These are phyloP conservation scores for Monilinia laxa DNA, from an alignment of 2,329 filamentous ascomycete genomes.

Conservation along the genomic window DNA sequence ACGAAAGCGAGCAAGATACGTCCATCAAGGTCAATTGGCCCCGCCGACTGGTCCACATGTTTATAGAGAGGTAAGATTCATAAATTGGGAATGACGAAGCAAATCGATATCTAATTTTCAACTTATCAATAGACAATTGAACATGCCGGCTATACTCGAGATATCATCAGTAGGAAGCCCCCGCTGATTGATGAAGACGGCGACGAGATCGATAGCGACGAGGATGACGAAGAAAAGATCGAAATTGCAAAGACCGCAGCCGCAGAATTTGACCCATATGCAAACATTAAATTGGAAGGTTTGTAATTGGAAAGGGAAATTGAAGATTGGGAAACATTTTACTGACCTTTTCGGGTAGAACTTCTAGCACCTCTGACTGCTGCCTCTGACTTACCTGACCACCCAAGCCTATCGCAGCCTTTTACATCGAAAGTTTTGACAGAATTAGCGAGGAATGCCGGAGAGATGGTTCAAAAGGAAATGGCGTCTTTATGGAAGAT, in stretches of 20 bases:
- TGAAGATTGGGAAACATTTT: neutral
- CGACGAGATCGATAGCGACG: constrained; percentile 71
- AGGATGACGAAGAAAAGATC: constrained; percentile 62
- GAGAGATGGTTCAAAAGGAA: constrained; percentile 72
- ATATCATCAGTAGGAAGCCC: constrained; percentile 73
- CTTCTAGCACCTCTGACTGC: constrained; percentile 74
- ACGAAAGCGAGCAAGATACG: constrained; percentile 71
- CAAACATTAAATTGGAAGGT: constrained; percentile 70
- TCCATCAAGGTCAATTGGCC: constrained; percentile 68
- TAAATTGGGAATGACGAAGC: neutral
- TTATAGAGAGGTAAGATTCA: constrained; percentile 64
- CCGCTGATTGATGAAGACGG: constrained; percentile 74
- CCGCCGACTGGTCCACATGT: constrained; percentile 63
- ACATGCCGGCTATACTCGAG: constrained; percentile 69
- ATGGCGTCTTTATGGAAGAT: constrained; percentile 70
- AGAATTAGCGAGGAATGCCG: constrained; percentile 67
- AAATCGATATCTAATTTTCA: neutral
- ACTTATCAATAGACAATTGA: constrained; percentile 59
- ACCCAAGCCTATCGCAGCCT: constrained; percentile 71
- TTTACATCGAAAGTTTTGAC: constrained; percentile 73
- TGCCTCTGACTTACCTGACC: constrained; percentile 70
- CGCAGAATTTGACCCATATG: constrained; percentile 73
- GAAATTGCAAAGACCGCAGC: constrained; percentile 57
- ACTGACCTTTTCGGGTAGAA: constrained; percentile 48
- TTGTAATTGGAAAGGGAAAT: constrained; percentile 39